phyloP scores from a whole-genome alignment of 345 rosid genomes.

The Populus davidiana region DNA sequence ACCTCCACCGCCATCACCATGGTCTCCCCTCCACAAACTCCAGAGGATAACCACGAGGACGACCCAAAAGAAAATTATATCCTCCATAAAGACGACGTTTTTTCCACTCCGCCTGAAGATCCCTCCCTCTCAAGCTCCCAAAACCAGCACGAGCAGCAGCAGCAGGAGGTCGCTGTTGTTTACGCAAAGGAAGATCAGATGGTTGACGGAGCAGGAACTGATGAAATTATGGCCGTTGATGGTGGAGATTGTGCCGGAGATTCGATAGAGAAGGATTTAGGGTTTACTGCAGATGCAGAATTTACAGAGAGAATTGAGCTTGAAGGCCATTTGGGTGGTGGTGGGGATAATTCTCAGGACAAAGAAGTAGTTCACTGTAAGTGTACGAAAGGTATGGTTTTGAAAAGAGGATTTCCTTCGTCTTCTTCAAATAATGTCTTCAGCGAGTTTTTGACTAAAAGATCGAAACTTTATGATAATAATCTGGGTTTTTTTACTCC shows the following conservation, averaged over 20 bases:
- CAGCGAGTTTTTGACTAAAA: slow-evolving; percentile 15
- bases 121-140: background rate
- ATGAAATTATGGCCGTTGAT: background rate
- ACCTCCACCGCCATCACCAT: slow-evolving; percentile 34
- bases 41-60: background rate
- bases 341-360: background rate
- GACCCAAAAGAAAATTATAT: background rate
- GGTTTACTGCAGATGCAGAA: slow-evolving; percentile 27
- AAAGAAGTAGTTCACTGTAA: slow-evolving; percentile 11
- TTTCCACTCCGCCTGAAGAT: slow-evolving; percentile 29
- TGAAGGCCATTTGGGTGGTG: background rate
- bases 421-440: background rate
- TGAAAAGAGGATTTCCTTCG: slow-evolving; percentile 9
- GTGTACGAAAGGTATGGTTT: slow-evolving; percentile 18
- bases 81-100: slow-evolving; percentile 12
- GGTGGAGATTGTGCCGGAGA: slow-evolving; percentile 1
- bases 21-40: slow-evolving; percentile 34
- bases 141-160: slow-evolving; percentile 1
- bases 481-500: slow-evolving; percentile 13
- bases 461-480: slow-evolving; percentile 9
- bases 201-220: background rate
- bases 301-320: slow-evolving; percentile 22
- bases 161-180: background rate
- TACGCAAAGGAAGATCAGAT: background rate
- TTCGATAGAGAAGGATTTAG: slow-evolving; percentile 33